Evolutionary conservation across 495 filamentous ascomycete genomes (phyloP).

Genomic region (Penicillium roqueforti): DNA sequence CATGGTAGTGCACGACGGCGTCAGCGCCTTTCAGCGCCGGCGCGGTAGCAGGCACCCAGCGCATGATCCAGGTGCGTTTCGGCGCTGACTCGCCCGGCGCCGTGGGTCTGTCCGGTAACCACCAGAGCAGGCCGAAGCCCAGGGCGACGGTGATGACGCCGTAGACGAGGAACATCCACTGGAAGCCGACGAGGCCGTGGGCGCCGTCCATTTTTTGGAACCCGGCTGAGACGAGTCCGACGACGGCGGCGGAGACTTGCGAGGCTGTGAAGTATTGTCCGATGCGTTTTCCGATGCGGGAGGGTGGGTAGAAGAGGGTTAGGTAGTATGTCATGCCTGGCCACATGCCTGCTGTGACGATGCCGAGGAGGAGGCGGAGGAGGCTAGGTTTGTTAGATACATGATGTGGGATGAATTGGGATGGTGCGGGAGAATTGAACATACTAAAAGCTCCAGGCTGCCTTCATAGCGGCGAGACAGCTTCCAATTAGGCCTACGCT

Average conservation of each 20-base stretch:
- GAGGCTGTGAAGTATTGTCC: constrained; percentile 86
- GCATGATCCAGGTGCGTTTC: constrained; percentile 42
- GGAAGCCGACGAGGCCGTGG: constrained; percentile 74
- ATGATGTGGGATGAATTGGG: neutral
- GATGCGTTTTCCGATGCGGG: constrained; percentile 80
- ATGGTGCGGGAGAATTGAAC: constrained; percentile 23
- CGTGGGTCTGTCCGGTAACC: constrained; percentile 79
- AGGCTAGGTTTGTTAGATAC: constrained; percentile 44
- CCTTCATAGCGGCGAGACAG: constrained; percentile 75
- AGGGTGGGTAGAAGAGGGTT: constrained; percentile 86
- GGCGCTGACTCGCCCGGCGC: constrained; percentile 53
- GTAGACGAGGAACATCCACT: constrained; percentile 94
- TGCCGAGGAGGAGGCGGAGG: constrained; percentile 77
- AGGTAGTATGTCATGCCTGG: constrained; percentile 93
- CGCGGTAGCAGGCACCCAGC: constrained; percentile 58
- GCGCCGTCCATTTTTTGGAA: constrained; percentile 86
- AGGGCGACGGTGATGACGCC: constrained; percentile 68
- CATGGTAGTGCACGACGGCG: constrained; percentile 77
- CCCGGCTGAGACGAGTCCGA: constrained; percentile 83
- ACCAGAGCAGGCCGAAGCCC: constrained; percentile 74
- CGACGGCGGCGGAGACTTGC: constrained; percentile 85
- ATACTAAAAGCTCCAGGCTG: constrained; percentile 82
- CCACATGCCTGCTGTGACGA: constrained; percentile 93
- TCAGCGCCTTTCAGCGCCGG: constrained; percentile 75
- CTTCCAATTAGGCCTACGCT: constrained; percentile 79